These are phyloP conservation scores for Brassica carinata DNA, from an alignment of 345 rosid species.

Conservation along the genomic window DNA sequence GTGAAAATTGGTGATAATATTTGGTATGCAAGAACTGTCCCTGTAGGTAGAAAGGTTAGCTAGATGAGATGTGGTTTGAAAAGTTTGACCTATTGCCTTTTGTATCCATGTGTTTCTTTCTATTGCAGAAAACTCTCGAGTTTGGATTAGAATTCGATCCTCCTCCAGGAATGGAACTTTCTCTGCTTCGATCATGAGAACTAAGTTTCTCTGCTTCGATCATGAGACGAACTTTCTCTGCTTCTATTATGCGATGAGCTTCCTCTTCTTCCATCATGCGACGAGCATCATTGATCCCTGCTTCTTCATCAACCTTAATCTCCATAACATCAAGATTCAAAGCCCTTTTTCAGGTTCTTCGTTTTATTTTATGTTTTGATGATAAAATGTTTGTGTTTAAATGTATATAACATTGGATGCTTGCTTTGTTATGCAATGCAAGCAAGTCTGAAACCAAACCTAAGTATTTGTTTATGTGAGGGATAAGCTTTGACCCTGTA, in stretches of 20 bases:
- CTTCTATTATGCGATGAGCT: too few species aligned
- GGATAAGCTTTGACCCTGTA: slow-evolving; percentile 30
- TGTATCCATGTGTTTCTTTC: slow-evolving; percentile 56
- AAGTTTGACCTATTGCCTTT: slow-evolving; percentile 74
- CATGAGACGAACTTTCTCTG: too few species aligned
- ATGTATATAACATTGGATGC: neutral
- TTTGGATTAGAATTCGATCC: neutral
- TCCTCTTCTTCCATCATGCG: neutral
- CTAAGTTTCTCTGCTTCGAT: slow-evolving; percentile 24
- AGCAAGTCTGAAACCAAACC: slow-evolving; percentile 10
- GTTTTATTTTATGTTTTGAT: slow-evolving; percentile 6
- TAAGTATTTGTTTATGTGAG: slow-evolving; percentile 23
- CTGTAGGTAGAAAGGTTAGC: slow-evolving; percentile 86
- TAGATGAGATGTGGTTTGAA: slow-evolving; percentile 77
- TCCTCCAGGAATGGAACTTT: slow-evolving; percentile 32
- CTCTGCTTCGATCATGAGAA: slow-evolving; percentile 6
- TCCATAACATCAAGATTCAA: slow-evolving; percentile 27
- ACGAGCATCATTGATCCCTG: neutral
- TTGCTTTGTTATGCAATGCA: slow-evolving; percentile 7
- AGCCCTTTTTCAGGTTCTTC: slow-evolving; percentile 2
- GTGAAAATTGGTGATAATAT: slow-evolving; percentile 74
- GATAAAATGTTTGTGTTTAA: neutral
- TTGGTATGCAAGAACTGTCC: slow-evolving; percentile 86
- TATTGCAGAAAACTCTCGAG: slow-evolving; percentile 37
- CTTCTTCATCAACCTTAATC: slow-evolving; percentile 36